A percentile compares a stretch with the other conserved stretches of the same genome.
phyloP scores from a whole-genome alignment of 495 filamentous ascomycete species.

The Penicillium pancosmium region DNA sequence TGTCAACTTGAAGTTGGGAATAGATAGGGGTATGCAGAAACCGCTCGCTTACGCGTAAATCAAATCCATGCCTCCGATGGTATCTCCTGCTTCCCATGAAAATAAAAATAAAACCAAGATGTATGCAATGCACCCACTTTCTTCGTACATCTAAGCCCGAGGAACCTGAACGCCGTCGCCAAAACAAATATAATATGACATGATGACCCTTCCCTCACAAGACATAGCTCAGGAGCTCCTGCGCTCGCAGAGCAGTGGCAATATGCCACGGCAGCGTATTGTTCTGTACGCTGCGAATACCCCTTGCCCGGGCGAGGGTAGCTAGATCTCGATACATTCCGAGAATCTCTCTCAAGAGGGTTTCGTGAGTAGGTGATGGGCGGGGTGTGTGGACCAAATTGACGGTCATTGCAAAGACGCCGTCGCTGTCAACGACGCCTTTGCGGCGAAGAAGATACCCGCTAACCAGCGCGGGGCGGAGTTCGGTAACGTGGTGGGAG shows the following conservation, averaged over 20 bases:
- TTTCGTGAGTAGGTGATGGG: conserved; percentile 51
- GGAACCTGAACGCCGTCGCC: conserved; percentile 18
- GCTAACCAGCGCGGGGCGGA: conserved; percentile 65
- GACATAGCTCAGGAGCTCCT: conserved; percentile 50
- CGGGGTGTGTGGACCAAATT: conserved; percentile 64
- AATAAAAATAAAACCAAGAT: conserved; percentile 8
- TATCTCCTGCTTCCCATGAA: conserved; percentile 14
- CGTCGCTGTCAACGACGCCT: conserved; percentile 60
- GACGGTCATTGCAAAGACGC: conserved; percentile 64
- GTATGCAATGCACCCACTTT: conserved; percentile 19
- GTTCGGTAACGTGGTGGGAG: conserved; percentile 62
- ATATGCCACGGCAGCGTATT: conserved; percentile 85
- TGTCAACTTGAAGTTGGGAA: not conserved
- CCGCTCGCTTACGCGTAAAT: conserved; percentile 11
- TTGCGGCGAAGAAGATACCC: conserved; percentile 80
- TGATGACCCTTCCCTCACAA: conserved; percentile 30
- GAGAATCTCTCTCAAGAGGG: conserved; percentile 70
- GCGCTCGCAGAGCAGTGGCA: conserved; percentile 70
- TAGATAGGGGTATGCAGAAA: conserved; percentile 1
- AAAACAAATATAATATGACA: conserved; percentile 11
- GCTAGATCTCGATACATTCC: conserved; percentile 76
- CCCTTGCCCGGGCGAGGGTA: conserved; percentile 69
- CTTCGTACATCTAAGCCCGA: conserved; percentile 12
- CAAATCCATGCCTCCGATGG: conserved; percentile 22
- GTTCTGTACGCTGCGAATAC: conserved; percentile 61